Percentiles rank a stretch among this genome's conserved stretches.
Evolutionary conservation across 1,284 basidiomycete genomes (phyloP).

Genomic region (Inonotus obliquus): DNA sequence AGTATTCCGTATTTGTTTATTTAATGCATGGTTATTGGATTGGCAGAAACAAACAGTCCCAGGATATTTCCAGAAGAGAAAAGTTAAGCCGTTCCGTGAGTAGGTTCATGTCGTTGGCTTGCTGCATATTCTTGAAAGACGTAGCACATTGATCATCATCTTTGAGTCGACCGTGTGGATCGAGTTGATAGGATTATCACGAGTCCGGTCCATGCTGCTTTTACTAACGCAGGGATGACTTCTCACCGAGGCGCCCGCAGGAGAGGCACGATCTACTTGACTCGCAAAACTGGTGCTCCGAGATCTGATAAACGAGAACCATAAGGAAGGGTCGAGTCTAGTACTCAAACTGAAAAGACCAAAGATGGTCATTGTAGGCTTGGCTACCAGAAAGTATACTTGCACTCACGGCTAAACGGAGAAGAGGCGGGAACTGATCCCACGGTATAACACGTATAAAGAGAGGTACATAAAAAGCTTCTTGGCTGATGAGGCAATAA

Average conservation of each 20-base stretch:
- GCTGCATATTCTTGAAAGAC: background rate
- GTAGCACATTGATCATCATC: background rate
- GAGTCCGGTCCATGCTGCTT: background rate
- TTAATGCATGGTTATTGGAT: too few species aligned
- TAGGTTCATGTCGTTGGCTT: too few species aligned
- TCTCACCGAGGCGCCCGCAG: conserved; percentile 7
- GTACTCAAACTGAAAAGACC: background rate
- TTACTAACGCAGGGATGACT: background rate
- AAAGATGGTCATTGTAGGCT: background rate
- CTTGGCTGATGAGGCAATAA: background rate
- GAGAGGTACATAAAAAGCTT: background rate
- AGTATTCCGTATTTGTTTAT: too few species aligned
- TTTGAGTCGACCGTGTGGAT: background rate
- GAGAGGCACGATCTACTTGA: background rate
- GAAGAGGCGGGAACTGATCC: background rate
- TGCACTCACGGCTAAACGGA: background rate
- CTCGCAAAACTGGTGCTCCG: background rate
- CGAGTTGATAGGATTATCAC: background rate
- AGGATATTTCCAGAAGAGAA: too few species aligned
- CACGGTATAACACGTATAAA: background rate
- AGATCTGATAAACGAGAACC: background rate
- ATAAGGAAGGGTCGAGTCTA: background rate
- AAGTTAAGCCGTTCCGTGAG: too few species aligned
- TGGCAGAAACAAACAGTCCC: too few species aligned
- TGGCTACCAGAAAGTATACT: background rate